Conservation (phyloP, 257 asterid species). For the Ballota nigra region DNA sequence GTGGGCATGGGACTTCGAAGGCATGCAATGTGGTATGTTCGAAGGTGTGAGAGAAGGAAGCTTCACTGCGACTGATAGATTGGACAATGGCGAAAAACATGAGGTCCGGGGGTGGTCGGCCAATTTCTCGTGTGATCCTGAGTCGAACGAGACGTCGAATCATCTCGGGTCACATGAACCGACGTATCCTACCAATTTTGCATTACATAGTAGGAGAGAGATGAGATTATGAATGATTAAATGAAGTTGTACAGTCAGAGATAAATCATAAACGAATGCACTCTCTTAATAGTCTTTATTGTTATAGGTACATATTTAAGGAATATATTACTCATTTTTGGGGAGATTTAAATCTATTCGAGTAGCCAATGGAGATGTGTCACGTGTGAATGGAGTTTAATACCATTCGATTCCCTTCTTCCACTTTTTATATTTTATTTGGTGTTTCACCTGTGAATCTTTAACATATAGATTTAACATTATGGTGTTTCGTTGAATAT, state of each 20-base stretch:
- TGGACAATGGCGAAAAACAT: background rate
- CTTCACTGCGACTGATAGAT: slow-evolving; percentile 66
- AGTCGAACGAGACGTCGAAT: background rate
- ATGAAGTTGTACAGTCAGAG: slow-evolving; percentile 16
- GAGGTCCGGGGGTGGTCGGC: background rate
- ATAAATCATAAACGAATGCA: background rate
- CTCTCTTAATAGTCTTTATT: background rate
- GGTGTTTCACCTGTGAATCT: no score
- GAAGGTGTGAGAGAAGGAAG: slow-evolving; percentile 72
- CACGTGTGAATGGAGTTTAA: no score
- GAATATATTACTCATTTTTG: background rate
- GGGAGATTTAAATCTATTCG: background rate
- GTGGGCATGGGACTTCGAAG: slow-evolving; percentile 79
- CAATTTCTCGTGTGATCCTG: background rate
- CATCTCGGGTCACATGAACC: slow-evolving; percentile 5
- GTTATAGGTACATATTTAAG: background rate
- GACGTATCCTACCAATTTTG: slow-evolving; percentile 31
- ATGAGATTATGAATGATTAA: background rate
- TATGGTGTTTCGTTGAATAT: no score
- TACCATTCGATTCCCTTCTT: no score
- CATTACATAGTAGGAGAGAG: background rate
- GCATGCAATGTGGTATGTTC: slow-evolving; percentile 82
- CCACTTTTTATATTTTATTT: no score
- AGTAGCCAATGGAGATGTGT: background rate
- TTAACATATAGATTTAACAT: no score